Evolutionary conservation across 495 filamentous ascomycete species (phyloP).

Genomic region (Hypomontagnella submonticulosa): DNA sequence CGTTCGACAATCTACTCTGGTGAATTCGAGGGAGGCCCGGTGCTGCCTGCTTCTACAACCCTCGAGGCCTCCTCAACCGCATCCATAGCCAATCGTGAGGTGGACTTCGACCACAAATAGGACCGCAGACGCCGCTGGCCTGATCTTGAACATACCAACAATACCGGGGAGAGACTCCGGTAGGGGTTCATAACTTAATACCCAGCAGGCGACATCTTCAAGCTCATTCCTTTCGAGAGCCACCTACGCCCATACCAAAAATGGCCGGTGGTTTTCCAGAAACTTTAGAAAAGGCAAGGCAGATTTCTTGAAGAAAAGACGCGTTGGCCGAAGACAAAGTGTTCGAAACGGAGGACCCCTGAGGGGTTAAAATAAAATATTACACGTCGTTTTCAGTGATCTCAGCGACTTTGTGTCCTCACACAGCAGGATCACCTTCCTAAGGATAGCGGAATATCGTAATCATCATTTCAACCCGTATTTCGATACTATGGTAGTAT

Average conservation of each 20-base stretch:
- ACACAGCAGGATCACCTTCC: constrained; percentile 6
- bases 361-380: constrained; percentile 17
- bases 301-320: constrained; percentile 7
- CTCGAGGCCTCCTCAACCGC: constrained; percentile 23
- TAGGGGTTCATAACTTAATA: too few relatives aligned
- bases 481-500: too few relatives aligned
- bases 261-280: too few relatives aligned
- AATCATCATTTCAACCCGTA: too few relatives aligned
- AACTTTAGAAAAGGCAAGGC: constrained; percentile 13
- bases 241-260: too few relatives aligned
- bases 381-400: constrained; percentile 23
- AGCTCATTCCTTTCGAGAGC: too few relatives aligned
- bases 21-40: neutral
- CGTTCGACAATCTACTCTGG: neutral
- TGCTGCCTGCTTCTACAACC: constrained; percentile 5
- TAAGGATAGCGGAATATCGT: neutral
- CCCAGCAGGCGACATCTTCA: too few relatives aligned
- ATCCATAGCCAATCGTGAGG: constrained; percentile 13
- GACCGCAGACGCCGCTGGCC: constrained; percentile 12
- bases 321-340: neutral
- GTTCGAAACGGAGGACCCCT: neutral
- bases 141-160: neutral
- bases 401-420: constrained; percentile 18
- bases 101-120: neutral
- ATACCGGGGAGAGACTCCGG: neutral